Base-by-base conservation (phyloP, 306 rosid species). In the Corylus heterophylla region DNA sequence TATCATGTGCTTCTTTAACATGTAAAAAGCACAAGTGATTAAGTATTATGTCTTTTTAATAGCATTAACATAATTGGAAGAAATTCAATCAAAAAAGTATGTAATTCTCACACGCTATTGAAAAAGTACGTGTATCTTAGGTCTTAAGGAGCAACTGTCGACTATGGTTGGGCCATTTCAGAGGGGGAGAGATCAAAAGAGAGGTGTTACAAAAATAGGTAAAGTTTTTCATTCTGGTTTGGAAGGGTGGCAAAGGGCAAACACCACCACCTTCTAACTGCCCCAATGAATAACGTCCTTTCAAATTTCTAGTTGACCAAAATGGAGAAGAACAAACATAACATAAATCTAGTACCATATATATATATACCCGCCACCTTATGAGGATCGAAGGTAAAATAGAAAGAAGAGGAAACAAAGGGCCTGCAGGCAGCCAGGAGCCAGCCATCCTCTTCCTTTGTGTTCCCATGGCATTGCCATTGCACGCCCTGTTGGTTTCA, bases 401-500 rank as follows among this genome's bases (percentile, higher is more conserved):
- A 62, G 20, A 0, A 37, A 39, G 50, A 18, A 20, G 12, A 76
- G 44, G 56, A 44, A 17, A 18, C 10, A 44, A 45, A 35, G 61
- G 55, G 58, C 83, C 35, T 31, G 35, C 35, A 31, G 35, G 69
- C 17, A 49, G 59, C 29, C 50, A 50, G 69, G 12, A 49, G 59
- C 29, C 50, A 50, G 71, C 10, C 9, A 55, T 44, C 35, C n/a
- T 22, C 55, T 12, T 20, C 54, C 54, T 47, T 47, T 7, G 29
- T 7, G 44, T 49, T 45, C 0, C 51, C 49, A 83, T 87, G 87
- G 69, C 82, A 18, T 73, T 50, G 29, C 75, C 84, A 9, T 73
- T 63, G 76, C 76, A 50, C 49, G 69, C 76, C 62, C 58, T 83
- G 48, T n/a, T 73, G 78, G 80, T 72, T 37, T 64, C 73, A 39